Evolutionary conservation across 805 yeast genomes (phyloP), one percentile per base, ranked within the genome.

Genomic region (Lachancea thermotolerans): DNA sequence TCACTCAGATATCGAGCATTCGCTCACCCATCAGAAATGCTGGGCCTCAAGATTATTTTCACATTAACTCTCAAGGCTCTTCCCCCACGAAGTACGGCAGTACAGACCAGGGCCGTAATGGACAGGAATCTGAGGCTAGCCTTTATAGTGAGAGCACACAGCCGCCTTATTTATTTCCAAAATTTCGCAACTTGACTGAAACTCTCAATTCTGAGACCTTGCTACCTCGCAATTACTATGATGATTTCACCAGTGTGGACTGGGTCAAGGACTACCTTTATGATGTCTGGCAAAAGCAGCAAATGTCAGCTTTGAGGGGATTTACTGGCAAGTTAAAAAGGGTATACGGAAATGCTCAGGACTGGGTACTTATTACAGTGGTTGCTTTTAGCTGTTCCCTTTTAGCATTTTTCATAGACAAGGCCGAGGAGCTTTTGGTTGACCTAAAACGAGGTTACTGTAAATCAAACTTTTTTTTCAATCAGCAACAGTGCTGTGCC

Each of bases 201-300:
- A 4, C 25, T 21, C 6, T 21, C 6, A 21, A 21, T 7, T 21
- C 25, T 21, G 25, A 21, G 25, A 21, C 7, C 25, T 21, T 39
- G 9, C 12, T 30, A 30, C 14, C 35, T 10, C 35, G 73, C 21
- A 68, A 65, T 50, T 75, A 65, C 62, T 78, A 78, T 56, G 79
- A 78, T 55, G 81, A 78, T 58, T 78, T 77, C 59, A 77, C 83
- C 17, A 75, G 81, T 15, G 74, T 77, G 14, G 83, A 78, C 59
- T 78, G 82, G 82, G 72, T 75, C 2, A 68, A 69, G 28, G 79
- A 77, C 29, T 68, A 69, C 32, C 62, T 75, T 28, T 62, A 64
- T 44, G 73, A 73, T 18, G 42, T 38, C 6, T 33, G 42, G 70
- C 75, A 31, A 27, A 32, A 42, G n/a, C 38, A 43, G 15, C 9